phyloP scores from a whole-genome alignment of 2,329 filamentous ascomycete genomes.

The Tolypocladium amazonense region DNA sequence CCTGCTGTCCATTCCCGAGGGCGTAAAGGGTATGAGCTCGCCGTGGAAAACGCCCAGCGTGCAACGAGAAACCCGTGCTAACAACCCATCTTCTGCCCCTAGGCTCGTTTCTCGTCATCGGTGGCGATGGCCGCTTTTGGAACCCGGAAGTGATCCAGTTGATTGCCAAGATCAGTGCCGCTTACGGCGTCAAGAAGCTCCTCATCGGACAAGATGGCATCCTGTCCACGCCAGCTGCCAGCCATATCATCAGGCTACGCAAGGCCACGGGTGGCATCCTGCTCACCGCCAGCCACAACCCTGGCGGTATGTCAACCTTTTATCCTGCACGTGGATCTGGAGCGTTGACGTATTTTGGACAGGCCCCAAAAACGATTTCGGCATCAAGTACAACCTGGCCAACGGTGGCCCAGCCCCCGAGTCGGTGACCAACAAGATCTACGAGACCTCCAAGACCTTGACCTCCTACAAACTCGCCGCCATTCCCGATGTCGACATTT shows the following conservation, averaged over 20 bases:
- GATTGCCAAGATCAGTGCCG: slow-evolving; percentile 93
- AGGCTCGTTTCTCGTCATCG: slow-evolving; percentile 81
- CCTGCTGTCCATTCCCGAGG: slow-evolving; percentile 91
- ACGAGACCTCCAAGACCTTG: slow-evolving; percentile 78
- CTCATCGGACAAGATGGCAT: slow-evolving; percentile 94
- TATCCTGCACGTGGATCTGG: background rate
- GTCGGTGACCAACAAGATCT: slow-evolving; percentile 97
- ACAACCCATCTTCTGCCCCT: slow-evolving; percentile 6
- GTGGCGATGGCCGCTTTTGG: slow-evolving; percentile 93
- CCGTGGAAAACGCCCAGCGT: background rate
- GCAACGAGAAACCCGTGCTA: background rate
- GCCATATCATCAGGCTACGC: slow-evolving; percentile 88
- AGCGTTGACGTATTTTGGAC: slow-evolving; percentile 3
- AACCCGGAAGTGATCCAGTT: slow-evolving; percentile 94
- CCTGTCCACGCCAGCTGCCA: slow-evolving; percentile 90
- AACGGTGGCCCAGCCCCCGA: slow-evolving; percentile 95
- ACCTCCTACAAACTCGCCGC: slow-evolving; percentile 86
- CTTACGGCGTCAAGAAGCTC: slow-evolving; percentile 98
- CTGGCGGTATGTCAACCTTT: slow-evolving; percentile 58
- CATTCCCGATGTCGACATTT: slow-evolving; percentile 77
- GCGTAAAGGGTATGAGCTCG: slow-evolving; percentile 53
- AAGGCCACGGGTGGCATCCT: slow-evolving; percentile 95
- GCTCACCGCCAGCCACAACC: slow-evolving; percentile 95
- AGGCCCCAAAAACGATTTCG: slow-evolving; percentile 92
- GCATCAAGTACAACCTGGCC: slow-evolving; percentile 98